These are phyloP conservation scores for Tulasnella calospora DNA, from an alignment of 768 basidiomycete genomes.

Conservation along the genomic window DNA sequence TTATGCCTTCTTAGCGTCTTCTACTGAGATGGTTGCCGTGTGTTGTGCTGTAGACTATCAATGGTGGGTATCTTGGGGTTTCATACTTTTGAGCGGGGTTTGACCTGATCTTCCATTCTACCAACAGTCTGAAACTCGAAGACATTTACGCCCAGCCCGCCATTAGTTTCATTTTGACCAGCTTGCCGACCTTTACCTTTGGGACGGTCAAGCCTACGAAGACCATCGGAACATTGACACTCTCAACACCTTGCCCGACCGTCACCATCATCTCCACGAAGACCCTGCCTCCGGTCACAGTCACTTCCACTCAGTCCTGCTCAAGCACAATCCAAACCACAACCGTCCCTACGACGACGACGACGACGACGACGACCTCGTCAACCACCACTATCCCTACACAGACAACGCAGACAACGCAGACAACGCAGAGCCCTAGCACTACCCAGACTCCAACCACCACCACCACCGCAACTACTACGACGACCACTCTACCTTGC, in stretches of 20 bases:
- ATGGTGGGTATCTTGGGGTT: not conserved
- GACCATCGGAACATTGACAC: not conserved
- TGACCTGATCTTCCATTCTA: not conserved
- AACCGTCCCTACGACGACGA: not conserved
- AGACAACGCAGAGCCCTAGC: not conserved
- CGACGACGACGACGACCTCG: not conserved
- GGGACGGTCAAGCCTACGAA: not conserved
- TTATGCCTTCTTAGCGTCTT: not conserved
- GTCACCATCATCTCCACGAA: not conserved
- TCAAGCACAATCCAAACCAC: not conserved
- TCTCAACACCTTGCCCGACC: not conserved
- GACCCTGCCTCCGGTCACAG: not conserved
- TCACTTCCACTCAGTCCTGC: not conserved
- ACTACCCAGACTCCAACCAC: not conserved
- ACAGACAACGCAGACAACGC: not conserved
- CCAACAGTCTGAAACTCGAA: not conserved
- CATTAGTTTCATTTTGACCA: not conserved
- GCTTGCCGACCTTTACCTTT: not conserved
- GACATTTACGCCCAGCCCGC: not conserved
- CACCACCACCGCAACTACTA: not conserved
- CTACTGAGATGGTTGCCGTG: not conserved
- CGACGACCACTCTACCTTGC: not conserved
- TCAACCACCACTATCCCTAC: not conserved
- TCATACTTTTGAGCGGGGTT: not conserved
- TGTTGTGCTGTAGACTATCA: not conserved